Conservation (phyloP, 208 protist species). For the Plasmodiophora brassicae region DNA sequence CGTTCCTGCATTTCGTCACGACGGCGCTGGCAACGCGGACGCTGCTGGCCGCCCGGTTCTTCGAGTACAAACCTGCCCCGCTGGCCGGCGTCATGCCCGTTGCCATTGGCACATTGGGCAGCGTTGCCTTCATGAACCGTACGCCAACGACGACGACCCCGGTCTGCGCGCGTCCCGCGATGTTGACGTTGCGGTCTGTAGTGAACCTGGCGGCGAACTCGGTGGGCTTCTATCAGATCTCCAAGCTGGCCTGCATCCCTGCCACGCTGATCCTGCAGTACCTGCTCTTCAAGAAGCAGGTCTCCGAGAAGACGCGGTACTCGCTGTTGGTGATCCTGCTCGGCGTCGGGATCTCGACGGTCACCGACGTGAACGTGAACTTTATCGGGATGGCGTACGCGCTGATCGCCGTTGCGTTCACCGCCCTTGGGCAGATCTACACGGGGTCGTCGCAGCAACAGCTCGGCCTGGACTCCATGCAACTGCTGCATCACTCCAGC, state of each 20-base stretch:
- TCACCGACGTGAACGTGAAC: slow-evolving; percentile 43
- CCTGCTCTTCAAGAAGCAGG: not conserved
- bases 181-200: not conserved
- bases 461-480: not conserved
- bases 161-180: too few species aligned
- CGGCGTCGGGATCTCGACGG: slow-evolving; percentile 36
- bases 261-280: slow-evolving; percentile 33
- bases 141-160: too few species aligned
- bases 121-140: slow-evolving; percentile 28
- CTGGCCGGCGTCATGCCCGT: not conserved
- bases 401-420: slow-evolving; percentile 32
- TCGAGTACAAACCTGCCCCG: slow-evolving; percentile 1
- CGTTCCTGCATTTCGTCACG: slow-evolving; percentile 15
- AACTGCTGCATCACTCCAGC: slow-evolving; percentile 19
- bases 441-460: slow-evolving; percentile 34
- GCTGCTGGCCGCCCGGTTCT: not conserved
- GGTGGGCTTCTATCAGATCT: slow-evolving; percentile 49
- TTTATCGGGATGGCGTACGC: slow-evolving; percentile 28
- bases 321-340: slow-evolving; percentile 40
- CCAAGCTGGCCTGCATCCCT: slow-evolving; percentile 42
- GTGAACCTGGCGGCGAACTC: slow-evolving; percentile 38
- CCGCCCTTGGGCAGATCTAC: slow-evolving; percentile 40
- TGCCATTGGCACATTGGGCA: not conserved
- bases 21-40: not conserved
- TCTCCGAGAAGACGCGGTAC: not conserved